Conservation (phyloP, 2,329 filamentous ascomycete species). For the Didymosphaeria variabile region DNA sequence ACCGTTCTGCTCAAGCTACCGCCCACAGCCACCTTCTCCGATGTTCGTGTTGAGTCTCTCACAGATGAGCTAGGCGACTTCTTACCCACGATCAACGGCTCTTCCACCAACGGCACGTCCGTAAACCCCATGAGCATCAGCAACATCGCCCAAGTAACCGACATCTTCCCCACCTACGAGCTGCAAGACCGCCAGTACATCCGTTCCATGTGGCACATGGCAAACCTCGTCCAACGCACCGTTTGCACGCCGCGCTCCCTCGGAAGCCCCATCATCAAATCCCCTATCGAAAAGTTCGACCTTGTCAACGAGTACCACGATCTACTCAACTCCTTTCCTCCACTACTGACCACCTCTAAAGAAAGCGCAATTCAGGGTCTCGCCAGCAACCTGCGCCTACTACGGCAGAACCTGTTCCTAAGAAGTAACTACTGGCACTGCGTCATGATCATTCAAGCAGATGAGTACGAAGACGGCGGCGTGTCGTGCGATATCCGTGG, state of each 20-base stretch:
- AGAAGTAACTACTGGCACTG: slow-evolving; percentile 87
- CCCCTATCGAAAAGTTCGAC: slow-evolving; percentile 73
- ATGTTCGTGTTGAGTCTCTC: slow-evolving; percentile 78
- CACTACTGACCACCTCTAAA: slow-evolving; percentile 74
- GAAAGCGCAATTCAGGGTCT: slow-evolving; percentile 66
- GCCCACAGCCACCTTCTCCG: slow-evolving; percentile 79
- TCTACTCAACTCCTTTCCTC: slow-evolving; percentile 77
- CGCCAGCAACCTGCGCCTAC: slow-evolving; percentile 70
- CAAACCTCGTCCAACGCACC: slow-evolving; percentile 79
- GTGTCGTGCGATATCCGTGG: slow-evolving; percentile 68
- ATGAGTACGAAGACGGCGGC: slow-evolving; percentile 67
- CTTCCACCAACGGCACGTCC: slow-evolving; percentile 48
- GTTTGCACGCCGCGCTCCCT: slow-evolving; percentile 79
- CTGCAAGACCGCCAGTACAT: slow-evolving; percentile 64
- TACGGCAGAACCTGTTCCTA: slow-evolving; percentile 79
- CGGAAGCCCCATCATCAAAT: slow-evolving; percentile 75
- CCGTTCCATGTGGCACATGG: slow-evolving; percentile 79
- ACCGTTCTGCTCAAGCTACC: slow-evolving; percentile 81
- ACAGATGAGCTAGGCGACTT: slow-evolving; percentile 71
- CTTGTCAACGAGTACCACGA: slow-evolving; percentile 74
- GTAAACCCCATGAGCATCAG: slow-evolving; percentile 62
- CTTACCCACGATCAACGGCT: slow-evolving; percentile 67
- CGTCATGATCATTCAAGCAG: slow-evolving; percentile 79
- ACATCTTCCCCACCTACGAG: slow-evolving; percentile 51
- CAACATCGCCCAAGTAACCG: slow-evolving; percentile 54